phyloP scores from a whole-genome alignment of 2,329 filamentous ascomycete genomes.

The Stemphylium beticola region DNA sequence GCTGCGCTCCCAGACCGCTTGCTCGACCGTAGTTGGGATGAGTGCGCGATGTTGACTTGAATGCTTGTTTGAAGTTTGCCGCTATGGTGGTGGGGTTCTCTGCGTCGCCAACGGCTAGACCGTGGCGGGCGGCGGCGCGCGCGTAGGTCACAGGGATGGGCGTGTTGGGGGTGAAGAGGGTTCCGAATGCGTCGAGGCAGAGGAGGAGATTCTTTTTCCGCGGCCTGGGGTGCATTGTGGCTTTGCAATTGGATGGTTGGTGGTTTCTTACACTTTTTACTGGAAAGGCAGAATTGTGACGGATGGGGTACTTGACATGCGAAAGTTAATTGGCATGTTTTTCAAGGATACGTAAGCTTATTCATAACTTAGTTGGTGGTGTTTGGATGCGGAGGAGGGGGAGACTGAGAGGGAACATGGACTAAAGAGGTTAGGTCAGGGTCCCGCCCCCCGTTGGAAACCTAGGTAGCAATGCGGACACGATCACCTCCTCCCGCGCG shows the following conservation, averaged over 20 bases:
- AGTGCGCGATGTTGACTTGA: slow-evolving; percentile 53
- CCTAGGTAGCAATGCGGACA: slow-evolving; percentile 24
- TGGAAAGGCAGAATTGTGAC: too few species aligned
- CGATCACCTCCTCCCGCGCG: slow-evolving; percentile 33
- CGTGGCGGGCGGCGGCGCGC: slow-evolving; percentile 58
- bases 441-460: slow-evolving; percentile 20
- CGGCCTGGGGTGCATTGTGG: slow-evolving; percentile 21
- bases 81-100: slow-evolving; percentile 33
- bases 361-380: neutral
- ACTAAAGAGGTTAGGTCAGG: slow-evolving; percentile 29
- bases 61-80: slow-evolving; percentile 50
- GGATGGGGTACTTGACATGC: neutral
- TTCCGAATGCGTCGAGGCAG: slow-evolving; percentile 71
- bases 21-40: slow-evolving; percentile 67
- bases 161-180: slow-evolving; percentile 61
- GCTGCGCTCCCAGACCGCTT: slow-evolving; percentile 57
- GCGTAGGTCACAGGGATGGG: slow-evolving; percentile 63
- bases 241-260: neutral
- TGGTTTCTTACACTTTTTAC: neutral
- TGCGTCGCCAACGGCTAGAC: slow-evolving; percentile 53
- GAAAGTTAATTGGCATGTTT: neutral
- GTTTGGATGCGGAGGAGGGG: slow-evolving; percentile 4
- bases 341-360: neutral
- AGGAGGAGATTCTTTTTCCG: slow-evolving; percentile 58
- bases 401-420: slow-evolving; percentile 18